Conservation (phyloP, 176 grass and related monocot genomes). For the Calamus simplicifolius region DNA sequence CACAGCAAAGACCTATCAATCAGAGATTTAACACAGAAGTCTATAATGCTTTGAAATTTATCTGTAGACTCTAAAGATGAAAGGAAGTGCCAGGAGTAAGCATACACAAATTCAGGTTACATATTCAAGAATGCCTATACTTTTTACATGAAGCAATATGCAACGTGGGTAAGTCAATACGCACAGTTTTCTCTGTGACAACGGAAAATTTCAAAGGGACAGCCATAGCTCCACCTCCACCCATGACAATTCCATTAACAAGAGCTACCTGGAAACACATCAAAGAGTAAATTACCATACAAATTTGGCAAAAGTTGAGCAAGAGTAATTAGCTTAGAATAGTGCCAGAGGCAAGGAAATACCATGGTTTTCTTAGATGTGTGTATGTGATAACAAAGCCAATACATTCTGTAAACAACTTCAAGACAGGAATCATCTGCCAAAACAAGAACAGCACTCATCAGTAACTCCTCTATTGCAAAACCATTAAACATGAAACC, state of each 20-base stretch:
- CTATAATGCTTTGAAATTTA: no score
- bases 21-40: no score
- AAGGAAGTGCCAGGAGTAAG: no score
- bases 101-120: no score
- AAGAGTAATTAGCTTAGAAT: constrained; percentile 1
- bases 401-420: constrained; percentile 98
- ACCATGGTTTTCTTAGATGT: constrained; percentile 88
- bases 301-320: no score
- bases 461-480: not conserved
- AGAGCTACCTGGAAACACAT: constrained; percentile 45
- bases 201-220: constrained; percentile 65
- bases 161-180: not conserved
- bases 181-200: constrained; percentile 78
- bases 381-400: constrained; percentile 95
- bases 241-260: constrained; percentile 91
- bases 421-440: constrained; percentile 86
- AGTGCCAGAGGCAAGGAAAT: not conserved
- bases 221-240: constrained; percentile 77
- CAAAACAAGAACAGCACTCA: constrained; percentile 14
- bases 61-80: no score
- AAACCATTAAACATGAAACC: no score
- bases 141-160: no score
- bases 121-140: no score
- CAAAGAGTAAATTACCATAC: no score
- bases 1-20: constrained; percentile 54